Evolutionary conservation across 1,284 basidiomycete genomes (phyloP).

Genomic region (Malassezia equina): DNA sequence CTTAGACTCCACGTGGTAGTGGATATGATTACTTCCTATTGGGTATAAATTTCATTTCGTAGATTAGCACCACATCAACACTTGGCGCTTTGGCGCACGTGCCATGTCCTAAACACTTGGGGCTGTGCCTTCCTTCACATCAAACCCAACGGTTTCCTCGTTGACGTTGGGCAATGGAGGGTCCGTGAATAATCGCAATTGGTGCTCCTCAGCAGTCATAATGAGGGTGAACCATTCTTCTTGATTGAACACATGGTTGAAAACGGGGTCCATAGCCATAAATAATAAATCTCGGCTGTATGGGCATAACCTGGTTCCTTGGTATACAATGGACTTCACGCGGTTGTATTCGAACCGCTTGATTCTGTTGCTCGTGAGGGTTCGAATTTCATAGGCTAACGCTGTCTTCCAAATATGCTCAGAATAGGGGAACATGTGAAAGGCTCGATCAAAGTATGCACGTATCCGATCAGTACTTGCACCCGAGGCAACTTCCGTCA

Average conservation of each 20-base stretch:
- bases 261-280: neutral
- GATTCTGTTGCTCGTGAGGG: neutral
- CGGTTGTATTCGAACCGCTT: neutral
- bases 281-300: constrained; percentile 12
- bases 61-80: neutral
- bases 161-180: neutral
- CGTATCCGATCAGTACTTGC: neutral
- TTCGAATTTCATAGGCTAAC: neutral
- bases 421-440: neutral
- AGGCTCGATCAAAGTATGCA: neutral
- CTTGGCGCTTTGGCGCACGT: neutral
- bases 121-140: neutral
- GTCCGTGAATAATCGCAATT: constrained; percentile 9
- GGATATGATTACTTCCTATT: neutral
- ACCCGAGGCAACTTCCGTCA: neutral
- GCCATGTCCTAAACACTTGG: neutral
- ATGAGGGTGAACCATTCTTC: constrained; percentile 1
- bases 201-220: constrained; percentile 4
- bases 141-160: neutral
- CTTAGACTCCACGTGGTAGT: neutral
- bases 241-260: neutral
- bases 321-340: constrained; percentile 7
- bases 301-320: constrained; percentile 9
- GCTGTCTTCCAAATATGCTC: neutral
- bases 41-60: neutral